Base-by-base conservation (phyloP, 768 basidiomycete species). In the Phallus indusiatus region DNA sequence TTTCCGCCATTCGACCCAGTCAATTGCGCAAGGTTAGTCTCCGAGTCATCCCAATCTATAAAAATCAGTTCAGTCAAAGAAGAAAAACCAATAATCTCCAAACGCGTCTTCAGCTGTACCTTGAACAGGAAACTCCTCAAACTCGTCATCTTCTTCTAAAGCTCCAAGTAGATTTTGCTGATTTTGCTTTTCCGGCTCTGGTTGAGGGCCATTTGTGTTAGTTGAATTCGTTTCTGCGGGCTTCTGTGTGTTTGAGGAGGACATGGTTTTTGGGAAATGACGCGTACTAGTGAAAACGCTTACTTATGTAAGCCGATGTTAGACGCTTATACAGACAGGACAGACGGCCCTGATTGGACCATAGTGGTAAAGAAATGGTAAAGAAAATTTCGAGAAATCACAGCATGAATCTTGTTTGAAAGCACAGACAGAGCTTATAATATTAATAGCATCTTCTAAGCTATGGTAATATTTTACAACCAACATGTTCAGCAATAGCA, bases 71-170 rank as follows among this genome's bases (percentile, higher is more conserved):
- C 8, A 36, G 11, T n/a, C 47, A 28, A 49, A 22, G 42, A 28
- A n/a, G 17, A 18, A 22, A 49, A 47, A 18, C 18, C 22, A 11
- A 53, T 16, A 8, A 20, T n/a, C 46, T n/a, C 51, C 21, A 21
- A 53, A n/a, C 51, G 54, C 51, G 46, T 12, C 54, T 16, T 53
- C 42, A 21, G 22, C 28, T n/a, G 56, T 60, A 90, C 94, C 93
- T 76, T 89, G 87, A 51, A 82, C 87, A 16, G 82, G 75, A 70
- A 95, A 95, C 67, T 94, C 93, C 68, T 95, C 94, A 66, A 97
- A 97, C 74, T 97, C 94, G 69, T 97, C 94, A 70, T 97, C 94
- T 69, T 97, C 94, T 67, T 97, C 94, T 7, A 97, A 75, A n/a
- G 93, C 85, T 47, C 93, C 90, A 0, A 95, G 80, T 67, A 88